Base-by-base conservation (phyloP, 192 early-diverging fungal species). In the Umbelopsis sp. region DNA sequence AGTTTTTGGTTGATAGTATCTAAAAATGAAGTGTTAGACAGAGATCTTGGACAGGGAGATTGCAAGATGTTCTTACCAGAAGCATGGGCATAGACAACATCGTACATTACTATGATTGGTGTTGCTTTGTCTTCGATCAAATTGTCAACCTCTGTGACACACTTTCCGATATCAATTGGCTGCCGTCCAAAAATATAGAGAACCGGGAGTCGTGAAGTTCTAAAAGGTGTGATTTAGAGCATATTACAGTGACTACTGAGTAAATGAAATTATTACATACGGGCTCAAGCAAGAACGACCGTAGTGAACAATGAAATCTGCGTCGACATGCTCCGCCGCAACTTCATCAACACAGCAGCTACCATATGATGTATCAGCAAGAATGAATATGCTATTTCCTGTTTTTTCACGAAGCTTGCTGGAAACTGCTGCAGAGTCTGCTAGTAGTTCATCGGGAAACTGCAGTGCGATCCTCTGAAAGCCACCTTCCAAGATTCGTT, bases 311-410 rank as follows among this genome's bases (percentile, higher is more conserved):
- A 99, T 90, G n/a, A 93, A 72, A 50, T 98, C 93, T 15, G 95
- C 89, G 9, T 79, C 61, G 41, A 89, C 90, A 72, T 99, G 98
- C 78, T 95, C 86, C 8, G 96, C 95, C 22, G 98, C 96, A 1
- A 99, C 91, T 71, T 97, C 94, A 76, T 99, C 98, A 1, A 97
- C 94, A 76, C 98, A 99, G 78, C 98, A 99, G 78, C 93, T 93
- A 67, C 97, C 97, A 73, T 94, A 97, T 16, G 97, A 95, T 0
- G 98, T 98, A 72, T 99, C 98, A 18, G 93, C 98, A 35, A 99
- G 78, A 25, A 98, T 85, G 75, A 89, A 97, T 47, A 94, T 70
- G 2, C 81, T 70, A 8, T 73, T 74, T n/a, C 64, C 68, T 2
- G 87, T 82, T 58, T 79, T 76, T 20, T 81, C 51, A 35, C 81